Percentiles rank a stretch among this genome's conserved stretches.
phyloP scores from a whole-genome alignment of 2,329 filamentous ascomycete genomes.

The Cladosporium sp. region DNA sequence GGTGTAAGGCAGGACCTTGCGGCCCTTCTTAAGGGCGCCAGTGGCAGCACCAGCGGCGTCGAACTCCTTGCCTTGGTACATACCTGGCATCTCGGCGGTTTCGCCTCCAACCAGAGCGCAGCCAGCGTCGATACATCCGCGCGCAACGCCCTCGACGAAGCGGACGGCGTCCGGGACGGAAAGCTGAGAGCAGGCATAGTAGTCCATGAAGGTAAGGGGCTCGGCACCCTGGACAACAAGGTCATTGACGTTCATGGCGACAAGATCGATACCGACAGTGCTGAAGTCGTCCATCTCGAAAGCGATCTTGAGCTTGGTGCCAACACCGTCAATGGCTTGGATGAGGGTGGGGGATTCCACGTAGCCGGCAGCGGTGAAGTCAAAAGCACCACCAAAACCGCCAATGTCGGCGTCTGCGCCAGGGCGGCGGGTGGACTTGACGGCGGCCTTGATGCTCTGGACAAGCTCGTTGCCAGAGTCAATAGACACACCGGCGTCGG shows the following conservation, averaged over 20 bases:
- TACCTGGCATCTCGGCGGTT: constrained; percentile 96
- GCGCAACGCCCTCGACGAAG: constrained; percentile 88
- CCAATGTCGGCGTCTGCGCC: constrained; percentile 92
- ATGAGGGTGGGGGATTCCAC: constrained; percentile 72
- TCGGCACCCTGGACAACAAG: constrained; percentile 93
- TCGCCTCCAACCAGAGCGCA: constrained; percentile 95
- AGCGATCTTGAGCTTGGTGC: constrained; percentile 94
- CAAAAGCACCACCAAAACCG: constrained; percentile 86
- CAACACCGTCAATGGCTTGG: constrained; percentile 93
- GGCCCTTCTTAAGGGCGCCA: constrained; percentile 67
- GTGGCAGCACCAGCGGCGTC: constrained; percentile 88
- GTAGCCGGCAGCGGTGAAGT: constrained; percentile 71
- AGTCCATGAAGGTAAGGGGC: constrained; percentile 94
- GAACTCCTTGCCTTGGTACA: constrained; percentile 85
- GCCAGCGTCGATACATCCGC: constrained; percentile 76
- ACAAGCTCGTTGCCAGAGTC: constrained; percentile 92
- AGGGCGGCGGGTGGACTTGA: constrained; percentile 76
- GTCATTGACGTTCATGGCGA: constrained; percentile 99
- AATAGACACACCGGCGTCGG: constrained; percentile 87
- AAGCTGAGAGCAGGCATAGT: constrained; percentile 89
- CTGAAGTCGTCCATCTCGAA: constrained; percentile 85
- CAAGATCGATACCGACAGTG: constrained; percentile 92
- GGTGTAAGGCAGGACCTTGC: constrained; percentile 68
- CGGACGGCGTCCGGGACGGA: constrained; percentile 69
- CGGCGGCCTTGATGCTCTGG: constrained; percentile 81